Percentiles rank a stretch among this genome's conserved stretches.
Conservation (phyloP, 768 basidiomycete species). For the Pleurotus eryngii region DNA sequence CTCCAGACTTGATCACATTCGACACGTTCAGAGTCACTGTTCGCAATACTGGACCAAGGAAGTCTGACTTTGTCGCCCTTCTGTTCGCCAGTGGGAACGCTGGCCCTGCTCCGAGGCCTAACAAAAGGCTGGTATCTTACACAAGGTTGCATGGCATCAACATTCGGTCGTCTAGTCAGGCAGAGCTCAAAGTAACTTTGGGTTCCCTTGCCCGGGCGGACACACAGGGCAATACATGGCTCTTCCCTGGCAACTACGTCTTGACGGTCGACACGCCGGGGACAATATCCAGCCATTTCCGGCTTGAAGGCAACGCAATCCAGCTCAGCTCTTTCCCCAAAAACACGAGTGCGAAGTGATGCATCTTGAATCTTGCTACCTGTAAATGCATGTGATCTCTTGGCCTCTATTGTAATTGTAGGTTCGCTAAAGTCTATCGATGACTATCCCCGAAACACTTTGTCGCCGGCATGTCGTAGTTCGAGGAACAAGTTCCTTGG, state of each 20-base stretch:
- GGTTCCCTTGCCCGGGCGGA: constrained; percentile 50
- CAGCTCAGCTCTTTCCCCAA: constrained; percentile 43
- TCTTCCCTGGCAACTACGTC: constrained; percentile 44
- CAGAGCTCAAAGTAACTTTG: constrained; percentile 39
- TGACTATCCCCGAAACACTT: too few species aligned
- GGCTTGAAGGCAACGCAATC: constrained; percentile 36
- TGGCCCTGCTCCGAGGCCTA: constrained; percentile 49
- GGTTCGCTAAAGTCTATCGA: too few species aligned
- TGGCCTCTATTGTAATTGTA: too few species aligned
- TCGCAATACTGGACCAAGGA: constrained; percentile 42
- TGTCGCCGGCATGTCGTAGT: too few species aligned
- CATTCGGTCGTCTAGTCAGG: constrained; percentile 21
- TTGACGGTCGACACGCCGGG: constrained; percentile 40
- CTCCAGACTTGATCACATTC: constrained; percentile 42
- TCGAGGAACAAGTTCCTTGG: too few species aligned
- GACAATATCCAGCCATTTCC: constrained; percentile 37
- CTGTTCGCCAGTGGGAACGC: constrained; percentile 46
- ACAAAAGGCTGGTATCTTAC: constrained; percentile 50
- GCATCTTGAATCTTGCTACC: too few species aligned
- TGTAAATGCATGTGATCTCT: too few species aligned
- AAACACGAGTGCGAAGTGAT: constrained; percentile 8
- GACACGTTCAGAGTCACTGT: constrained; percentile 46
- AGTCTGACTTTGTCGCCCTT: constrained; percentile 55
- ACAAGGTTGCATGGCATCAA: constrained; percentile 32
- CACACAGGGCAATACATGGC: constrained; percentile 38